These are phyloP conservation scores for Mycena indigotica DNA, from an alignment of 768 basidiomycete species.

Conservation along the genomic window DNA sequence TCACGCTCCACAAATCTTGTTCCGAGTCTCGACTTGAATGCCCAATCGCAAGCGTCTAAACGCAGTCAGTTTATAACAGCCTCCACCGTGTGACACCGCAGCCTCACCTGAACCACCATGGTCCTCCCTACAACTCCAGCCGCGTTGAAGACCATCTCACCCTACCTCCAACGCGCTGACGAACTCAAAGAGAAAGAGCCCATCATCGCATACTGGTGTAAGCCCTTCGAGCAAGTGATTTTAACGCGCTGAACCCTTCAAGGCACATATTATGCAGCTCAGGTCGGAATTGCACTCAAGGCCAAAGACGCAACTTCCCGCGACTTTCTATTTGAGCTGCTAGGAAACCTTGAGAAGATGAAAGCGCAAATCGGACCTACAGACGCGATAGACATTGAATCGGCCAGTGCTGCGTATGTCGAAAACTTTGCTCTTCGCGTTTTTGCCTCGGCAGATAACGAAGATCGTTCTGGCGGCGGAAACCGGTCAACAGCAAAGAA, in stretches of 20 bases:
- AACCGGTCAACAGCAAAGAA: constrained; percentile 89
- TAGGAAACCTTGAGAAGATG: constrained; percentile 78
- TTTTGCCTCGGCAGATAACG: constrained; percentile 88
- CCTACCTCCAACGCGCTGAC: constrained; percentile 87
- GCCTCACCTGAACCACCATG: constrained; percentile 9
- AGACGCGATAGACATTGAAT: constrained; percentile 83
- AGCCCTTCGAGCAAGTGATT: constrained; percentile 28
- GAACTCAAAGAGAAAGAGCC: constrained; percentile 85
- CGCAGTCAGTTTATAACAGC: constrained; percentile 41
- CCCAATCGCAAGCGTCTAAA: constrained; percentile 40
- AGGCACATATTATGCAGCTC: constrained; percentile 93
- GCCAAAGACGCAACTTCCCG: constrained; percentile 65
- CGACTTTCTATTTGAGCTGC: constrained; percentile 69
- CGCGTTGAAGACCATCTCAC: constrained; percentile 64
- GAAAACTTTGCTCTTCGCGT: constrained; percentile 94
- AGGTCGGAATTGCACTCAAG: constrained; percentile 78
- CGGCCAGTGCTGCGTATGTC: constrained; percentile 83
- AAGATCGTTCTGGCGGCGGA: constrained; percentile 78
- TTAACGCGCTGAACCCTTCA: constrained; percentile 5
- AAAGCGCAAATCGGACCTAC: constrained; percentile 73
- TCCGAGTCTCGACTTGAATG: neutral
- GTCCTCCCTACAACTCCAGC: constrained; percentile 9
- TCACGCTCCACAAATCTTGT: no score
- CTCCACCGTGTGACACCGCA: constrained; percentile 14
- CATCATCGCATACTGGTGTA: constrained; percentile 95